Conservation (phyloP, 2,329 filamentous ascomycete genomes). For the Sclerotinia subarctica region DNA sequence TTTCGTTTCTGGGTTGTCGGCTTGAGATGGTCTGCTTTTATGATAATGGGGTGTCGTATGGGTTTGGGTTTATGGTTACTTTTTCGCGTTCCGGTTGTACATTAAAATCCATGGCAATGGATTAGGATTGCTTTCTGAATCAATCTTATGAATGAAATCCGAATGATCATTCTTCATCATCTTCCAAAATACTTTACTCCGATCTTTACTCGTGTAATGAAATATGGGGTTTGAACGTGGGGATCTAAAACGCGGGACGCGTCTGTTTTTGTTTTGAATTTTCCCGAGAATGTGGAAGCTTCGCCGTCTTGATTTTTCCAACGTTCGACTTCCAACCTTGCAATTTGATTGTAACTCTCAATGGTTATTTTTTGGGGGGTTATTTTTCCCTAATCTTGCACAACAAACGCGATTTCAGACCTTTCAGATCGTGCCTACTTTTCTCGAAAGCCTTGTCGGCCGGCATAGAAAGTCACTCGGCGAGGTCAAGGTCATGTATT, state of each 20-base stretch:
- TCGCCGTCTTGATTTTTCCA: background rate
- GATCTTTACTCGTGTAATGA: background rate
- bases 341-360: background rate
- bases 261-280: slow-evolving; percentile 8
- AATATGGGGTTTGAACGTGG: background rate
- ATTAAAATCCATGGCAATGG: slow-evolving; percentile 63
- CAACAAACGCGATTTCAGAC: too few relatives aligned
- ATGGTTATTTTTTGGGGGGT: background rate
- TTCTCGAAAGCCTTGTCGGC: background rate
- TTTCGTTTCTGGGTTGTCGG: slow-evolving; percentile 51
- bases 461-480: background rate
- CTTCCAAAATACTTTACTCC: background rate
- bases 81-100: slow-evolving; percentile 65
- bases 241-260: background rate
- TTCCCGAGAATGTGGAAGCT: background rate
- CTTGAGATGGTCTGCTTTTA: slow-evolving; percentile 55
- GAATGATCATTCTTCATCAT: slow-evolving; percentile 25
- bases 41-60: slow-evolving; percentile 72
- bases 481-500: background rate
- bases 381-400: background rate
- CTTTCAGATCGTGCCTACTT: background rate
- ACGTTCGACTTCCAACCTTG: background rate
- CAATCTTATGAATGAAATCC: slow-evolving; percentile 39
- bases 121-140: slow-evolving; percentile 38
- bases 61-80: slow-evolving; percentile 72